phyloP scores from a whole-genome alignment of 306 rosid genomes.

The Casuarina cunninghamiana region DNA sequence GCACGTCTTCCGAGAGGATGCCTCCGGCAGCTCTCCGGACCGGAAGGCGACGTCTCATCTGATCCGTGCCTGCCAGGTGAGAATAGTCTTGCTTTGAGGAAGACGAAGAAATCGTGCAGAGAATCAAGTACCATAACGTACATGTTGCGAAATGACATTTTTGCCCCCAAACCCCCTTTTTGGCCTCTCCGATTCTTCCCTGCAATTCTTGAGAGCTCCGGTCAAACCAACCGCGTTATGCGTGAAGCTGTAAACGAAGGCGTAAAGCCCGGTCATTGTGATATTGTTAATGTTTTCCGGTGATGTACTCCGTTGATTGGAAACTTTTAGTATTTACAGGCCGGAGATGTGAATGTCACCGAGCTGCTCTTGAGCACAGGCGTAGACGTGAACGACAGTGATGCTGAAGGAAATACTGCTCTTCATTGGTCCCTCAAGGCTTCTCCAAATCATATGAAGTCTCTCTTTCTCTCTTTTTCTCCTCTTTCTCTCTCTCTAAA shows the following conservation, averaged over 20 bases:
- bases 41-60: constrained; percentile 29
- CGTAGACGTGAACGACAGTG: constrained; percentile 33
- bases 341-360: constrained; percentile 37
- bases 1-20: constrained; percentile 38
- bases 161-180: too few species aligned
- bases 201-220: too few species aligned
- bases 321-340: constrained; percentile 17
- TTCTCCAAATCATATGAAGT: constrained; percentile 32
- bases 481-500: constrained; percentile 1
- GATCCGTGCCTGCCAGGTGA: constrained; percentile 42
- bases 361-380: constrained; percentile 38
- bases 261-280: not conserved
- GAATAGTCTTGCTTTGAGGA: not conserved
- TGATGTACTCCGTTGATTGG: not conserved
- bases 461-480: constrained; percentile 28
- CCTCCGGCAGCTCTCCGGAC: constrained; percentile 29
- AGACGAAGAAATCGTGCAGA: not conserved
- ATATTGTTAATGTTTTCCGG: not conserved
- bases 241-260: not conserved
- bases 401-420: constrained; percentile 44
- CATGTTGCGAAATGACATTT: too few species aligned
- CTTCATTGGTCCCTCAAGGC: constrained; percentile 47
- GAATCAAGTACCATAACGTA: too few species aligned
- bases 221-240: too few species aligned
- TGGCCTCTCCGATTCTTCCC: too few species aligned